phyloP scores from a whole-genome alignment of 1,139 yeast species.

The Candida neerlandica region DNA sequence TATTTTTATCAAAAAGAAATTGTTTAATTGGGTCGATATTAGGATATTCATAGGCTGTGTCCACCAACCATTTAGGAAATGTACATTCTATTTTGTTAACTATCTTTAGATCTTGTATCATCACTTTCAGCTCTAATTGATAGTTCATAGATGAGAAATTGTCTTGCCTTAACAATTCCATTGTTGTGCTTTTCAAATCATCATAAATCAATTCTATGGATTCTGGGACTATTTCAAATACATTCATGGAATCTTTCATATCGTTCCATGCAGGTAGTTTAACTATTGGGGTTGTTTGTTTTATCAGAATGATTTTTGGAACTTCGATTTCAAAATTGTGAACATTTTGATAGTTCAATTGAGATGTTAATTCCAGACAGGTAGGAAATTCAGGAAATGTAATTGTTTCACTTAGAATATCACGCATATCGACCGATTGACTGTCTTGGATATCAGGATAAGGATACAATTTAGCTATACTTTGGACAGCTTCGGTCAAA shows the following conservation, averaged over 20 bases:
- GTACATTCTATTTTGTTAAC: background rate
- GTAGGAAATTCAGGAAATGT: background rate
- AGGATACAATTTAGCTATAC: background rate
- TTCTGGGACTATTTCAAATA: slow-evolving; percentile 3
- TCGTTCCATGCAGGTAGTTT: slow-evolving; percentile 3
- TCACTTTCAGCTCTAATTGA: background rate
- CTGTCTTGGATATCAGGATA: background rate
- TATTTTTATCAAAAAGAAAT: slow-evolving; percentile 6
- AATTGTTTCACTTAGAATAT: background rate
- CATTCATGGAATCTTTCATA: slow-evolving; percentile 1
- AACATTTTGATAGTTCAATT: background rate
- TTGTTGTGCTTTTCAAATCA: background rate
- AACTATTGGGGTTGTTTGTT: background rate
- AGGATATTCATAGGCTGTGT: background rate
- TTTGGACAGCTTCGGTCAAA: background rate
- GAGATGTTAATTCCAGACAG: background rate
- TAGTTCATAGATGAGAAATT: background rate
- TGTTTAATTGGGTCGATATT: slow-evolving; percentile 1
- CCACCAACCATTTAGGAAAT: background rate
- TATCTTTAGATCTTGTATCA: background rate
- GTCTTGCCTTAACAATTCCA: background rate
- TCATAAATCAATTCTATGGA: background rate
- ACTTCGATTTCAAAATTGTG: background rate
- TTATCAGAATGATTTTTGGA: background rate
- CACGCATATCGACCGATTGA: background rate